Percentiles rank a stretch among this genome's conserved stretches.
These are phyloP conservation scores for Eimeria tenella DNA, from an alignment of 169 alveolate species.

Conservation along the genomic window DNA sequence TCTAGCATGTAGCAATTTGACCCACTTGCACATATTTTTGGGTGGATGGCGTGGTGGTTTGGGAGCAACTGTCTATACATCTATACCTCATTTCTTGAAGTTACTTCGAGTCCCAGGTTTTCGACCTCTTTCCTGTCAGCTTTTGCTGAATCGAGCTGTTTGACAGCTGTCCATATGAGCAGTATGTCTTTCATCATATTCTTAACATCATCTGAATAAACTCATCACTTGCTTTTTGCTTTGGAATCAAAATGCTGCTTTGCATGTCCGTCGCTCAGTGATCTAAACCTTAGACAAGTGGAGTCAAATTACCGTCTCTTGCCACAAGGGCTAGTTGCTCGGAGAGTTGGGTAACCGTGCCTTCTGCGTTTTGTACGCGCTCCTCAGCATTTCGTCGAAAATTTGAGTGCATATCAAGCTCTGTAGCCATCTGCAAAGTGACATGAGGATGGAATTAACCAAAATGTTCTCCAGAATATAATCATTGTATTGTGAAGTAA, in stretches of 20 bases:
- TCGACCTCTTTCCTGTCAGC: slow-evolving; percentile 79
- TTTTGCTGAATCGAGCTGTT: slow-evolving; percentile 78
- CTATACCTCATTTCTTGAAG: slow-evolving; percentile 43
- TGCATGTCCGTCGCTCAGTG: too few relatives aligned
- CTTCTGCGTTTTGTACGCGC: slow-evolving; percentile 65
- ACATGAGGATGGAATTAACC: not conserved
- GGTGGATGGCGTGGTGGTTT: not conserved
- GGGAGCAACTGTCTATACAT: not conserved
- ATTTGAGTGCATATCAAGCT: slow-evolving; percentile 20
- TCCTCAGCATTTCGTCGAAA: slow-evolving; percentile 39
- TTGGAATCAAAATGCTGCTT: not conserved
- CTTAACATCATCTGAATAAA: slow-evolving; percentile 72
- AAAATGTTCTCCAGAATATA: not conserved
- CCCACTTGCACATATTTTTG: not conserved
- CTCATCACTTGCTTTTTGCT: not conserved
- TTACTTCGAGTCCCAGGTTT: slow-evolving; percentile 40
- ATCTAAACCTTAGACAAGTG: not conserved
- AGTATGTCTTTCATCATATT: slow-evolving; percentile 76
- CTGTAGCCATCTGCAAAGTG: slow-evolving; percentile 39
- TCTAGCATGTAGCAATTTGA: too few relatives aligned
- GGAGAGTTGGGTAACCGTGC: slow-evolving; percentile 37
- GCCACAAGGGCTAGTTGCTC: slow-evolving; percentile 76
- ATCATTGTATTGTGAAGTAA: too few relatives aligned
- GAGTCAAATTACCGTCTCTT: slow-evolving; percentile 54
- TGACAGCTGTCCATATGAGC: slow-evolving; percentile 76